Conservation (phyloP, 169 alveolate genomes). For the Fabrea salina region DNA sequence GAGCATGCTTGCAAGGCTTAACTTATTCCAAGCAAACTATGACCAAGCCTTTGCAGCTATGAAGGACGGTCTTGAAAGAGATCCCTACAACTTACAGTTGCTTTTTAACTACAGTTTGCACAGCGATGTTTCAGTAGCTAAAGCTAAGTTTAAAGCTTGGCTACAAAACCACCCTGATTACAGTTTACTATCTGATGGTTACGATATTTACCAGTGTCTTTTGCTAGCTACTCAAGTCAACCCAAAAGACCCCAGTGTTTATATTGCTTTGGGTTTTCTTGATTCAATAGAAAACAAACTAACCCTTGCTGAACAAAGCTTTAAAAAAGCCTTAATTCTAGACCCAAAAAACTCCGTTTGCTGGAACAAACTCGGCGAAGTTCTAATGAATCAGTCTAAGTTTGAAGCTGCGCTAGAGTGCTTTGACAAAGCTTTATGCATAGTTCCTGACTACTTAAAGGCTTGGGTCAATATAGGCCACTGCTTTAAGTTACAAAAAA, state of each 20-base stretch:
- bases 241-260: conserved; percentile 66
- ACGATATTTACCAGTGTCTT: conserved; percentile 61
- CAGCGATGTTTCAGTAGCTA: conserved; percentile 75
- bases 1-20: conserved; percentile 79
- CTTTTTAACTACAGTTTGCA: conserved; percentile 76
- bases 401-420: conserved; percentile 69
- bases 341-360: conserved; percentile 72
- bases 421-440: conserved; percentile 69
- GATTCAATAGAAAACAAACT: conserved; percentile 76
- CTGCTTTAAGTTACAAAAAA: neutral
- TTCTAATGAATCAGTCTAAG: conserved; percentile 69
- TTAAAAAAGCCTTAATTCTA: conserved; percentile 69
- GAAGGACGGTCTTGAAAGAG: conserved; percentile 68
- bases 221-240: conserved; percentile 51
- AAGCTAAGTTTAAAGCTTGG: conserved; percentile 53
- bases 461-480: conserved; percentile 85
- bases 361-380: conserved; percentile 89
- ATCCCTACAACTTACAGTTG: conserved; percentile 69
- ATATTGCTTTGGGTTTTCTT: conserved; percentile 83
- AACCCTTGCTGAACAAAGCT: conserved; percentile 69
- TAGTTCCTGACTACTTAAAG: conserved; percentile 83
- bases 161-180: conserved; percentile 52
- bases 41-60: conserved; percentile 58
- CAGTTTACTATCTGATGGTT: conserved; percentile 66
- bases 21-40: conserved; percentile 78